Conservation (phyloP, 179 eudicot species). For the Camellia oleifera region DNA sequence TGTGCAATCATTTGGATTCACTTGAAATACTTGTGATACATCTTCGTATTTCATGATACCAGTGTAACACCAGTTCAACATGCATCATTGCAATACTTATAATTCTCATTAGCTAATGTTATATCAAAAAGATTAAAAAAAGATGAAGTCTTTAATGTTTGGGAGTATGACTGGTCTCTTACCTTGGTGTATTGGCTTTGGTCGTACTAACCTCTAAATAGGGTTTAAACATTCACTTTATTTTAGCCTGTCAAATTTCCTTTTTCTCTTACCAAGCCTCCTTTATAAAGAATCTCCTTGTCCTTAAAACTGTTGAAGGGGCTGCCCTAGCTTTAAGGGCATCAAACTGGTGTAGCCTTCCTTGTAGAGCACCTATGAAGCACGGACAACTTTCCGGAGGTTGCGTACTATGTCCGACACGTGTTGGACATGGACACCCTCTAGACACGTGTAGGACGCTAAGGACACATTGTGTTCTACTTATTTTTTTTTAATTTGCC, state of each 20-base stretch:
- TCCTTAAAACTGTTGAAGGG: background rate
- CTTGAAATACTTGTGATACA: too few species aligned
- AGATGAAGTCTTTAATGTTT: background rate
- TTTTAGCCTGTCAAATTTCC: background rate
- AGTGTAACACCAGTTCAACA: too few species aligned
- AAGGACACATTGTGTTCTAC: background rate
- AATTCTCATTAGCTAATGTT: background rate
- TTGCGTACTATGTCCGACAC: too few species aligned
- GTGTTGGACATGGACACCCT: too few species aligned
- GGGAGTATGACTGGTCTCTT: constrained; percentile 2
- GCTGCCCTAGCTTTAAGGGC: background rate
- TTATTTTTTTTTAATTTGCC: background rate
- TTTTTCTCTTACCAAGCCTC: background rate
- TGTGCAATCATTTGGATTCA: too few species aligned
- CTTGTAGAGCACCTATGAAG: too few species aligned
- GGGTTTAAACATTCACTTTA: background rate
- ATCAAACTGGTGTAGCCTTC: background rate
- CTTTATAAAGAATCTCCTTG: background rate
- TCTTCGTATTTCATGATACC: too few species aligned
- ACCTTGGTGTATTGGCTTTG: background rate
- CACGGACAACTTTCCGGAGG: too few species aligned
- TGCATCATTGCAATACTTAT: background rate
- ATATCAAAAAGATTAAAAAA: background rate
- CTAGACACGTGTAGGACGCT: background rate
- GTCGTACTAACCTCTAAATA: background rate